Percentiles rank a stretch among this genome's conserved stretches.
Conservation (phyloP, 2,329 filamentous ascomycete genomes). For the Ascochyta koolunga region DNA sequence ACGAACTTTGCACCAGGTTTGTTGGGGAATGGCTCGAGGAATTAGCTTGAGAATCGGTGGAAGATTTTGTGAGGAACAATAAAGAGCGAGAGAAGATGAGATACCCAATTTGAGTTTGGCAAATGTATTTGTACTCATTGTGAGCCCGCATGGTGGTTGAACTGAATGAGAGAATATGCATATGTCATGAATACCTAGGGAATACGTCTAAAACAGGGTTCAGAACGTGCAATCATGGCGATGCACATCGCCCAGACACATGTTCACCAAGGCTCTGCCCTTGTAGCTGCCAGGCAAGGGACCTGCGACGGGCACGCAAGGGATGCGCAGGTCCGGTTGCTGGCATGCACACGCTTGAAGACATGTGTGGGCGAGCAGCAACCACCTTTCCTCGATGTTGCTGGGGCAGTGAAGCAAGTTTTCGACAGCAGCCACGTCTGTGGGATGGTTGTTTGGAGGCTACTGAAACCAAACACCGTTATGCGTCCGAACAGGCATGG, state of each 20-base stretch:
- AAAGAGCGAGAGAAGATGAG: background rate
- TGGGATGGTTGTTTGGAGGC: background rate
- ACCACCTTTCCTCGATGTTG: background rate
- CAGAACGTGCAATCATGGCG: background rate
- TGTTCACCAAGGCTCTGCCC: background rate
- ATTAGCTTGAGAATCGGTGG: background rate
- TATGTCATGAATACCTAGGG: background rate
- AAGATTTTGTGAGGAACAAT: background rate
- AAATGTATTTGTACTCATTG: background rate
- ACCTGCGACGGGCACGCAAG: background rate
- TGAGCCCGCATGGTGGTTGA: background rate
- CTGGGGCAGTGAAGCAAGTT: background rate
- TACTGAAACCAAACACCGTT: background rate
- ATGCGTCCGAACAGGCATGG: background rate
- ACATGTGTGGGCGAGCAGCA: conserved; percentile 4
- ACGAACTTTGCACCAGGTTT: conserved; percentile 30
- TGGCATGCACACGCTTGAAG: background rate
- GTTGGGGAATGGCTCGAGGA: conserved; percentile 10
- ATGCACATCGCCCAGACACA: conserved; percentile 1
- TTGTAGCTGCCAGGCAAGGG: conserved; percentile 1
- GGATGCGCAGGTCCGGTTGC: background rate
- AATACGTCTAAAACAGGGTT: background rate
- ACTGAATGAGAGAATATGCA: no score
- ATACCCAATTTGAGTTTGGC: conserved; percentile 2
- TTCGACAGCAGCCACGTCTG: no score